Evolutionary conservation across 2,329 filamentous ascomycete genomes (phyloP), one percentile per base, ranked within the genome.

Genomic region (Diplodia mutila): DNA sequence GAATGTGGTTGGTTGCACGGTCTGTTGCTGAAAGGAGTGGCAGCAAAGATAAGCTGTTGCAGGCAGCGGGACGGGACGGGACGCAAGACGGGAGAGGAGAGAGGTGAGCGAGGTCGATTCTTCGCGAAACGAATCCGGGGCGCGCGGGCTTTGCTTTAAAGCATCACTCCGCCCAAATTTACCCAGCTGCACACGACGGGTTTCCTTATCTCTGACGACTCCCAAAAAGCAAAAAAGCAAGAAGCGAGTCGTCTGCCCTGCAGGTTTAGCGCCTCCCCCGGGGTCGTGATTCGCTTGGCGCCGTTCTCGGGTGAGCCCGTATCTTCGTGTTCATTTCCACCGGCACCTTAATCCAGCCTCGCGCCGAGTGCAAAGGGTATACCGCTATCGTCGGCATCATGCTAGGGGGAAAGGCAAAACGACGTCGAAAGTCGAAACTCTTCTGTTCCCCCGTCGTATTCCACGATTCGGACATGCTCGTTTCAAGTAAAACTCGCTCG

Each of bases 251-350:
- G 34, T 3, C 11, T 37, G 11, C 11, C 34, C 11, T 37, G 34
- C 9, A 9, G 34, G 2, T 49, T 32, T 25, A 18, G 25, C 42
- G 27, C 57, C 18, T 18, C 39, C 57, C 39, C 39, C n/a, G n/a
- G 11, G 39, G n/a, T n/a, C 39, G 42, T 29, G 27, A 23, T 9
- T 51, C 42, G 59, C 46, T 63, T 63, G 59, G 46, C 55, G 16
- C 25, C 39, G 16, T 27, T 61, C 16, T 25, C 29, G 59, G 32
- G 8, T 34, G 46, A 23, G 57, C 18, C 59, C n/a, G 42, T 63
- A 63, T 52, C 42, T 37, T 63, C 59, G 59, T 63, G 27, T 63
- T 63, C 59, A 63, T 63, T 63, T 63, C 59, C 57, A 37, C 59
- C 9, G 39, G 25, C 42, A 21, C 57, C 55, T 23, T 23, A 32